A percentile compares a stretch with the other conserved stretches of the same genome.
phyloP scores from a whole-genome alignment of 257 asterid genomes.

The Plectranthus barbatus region DNA sequence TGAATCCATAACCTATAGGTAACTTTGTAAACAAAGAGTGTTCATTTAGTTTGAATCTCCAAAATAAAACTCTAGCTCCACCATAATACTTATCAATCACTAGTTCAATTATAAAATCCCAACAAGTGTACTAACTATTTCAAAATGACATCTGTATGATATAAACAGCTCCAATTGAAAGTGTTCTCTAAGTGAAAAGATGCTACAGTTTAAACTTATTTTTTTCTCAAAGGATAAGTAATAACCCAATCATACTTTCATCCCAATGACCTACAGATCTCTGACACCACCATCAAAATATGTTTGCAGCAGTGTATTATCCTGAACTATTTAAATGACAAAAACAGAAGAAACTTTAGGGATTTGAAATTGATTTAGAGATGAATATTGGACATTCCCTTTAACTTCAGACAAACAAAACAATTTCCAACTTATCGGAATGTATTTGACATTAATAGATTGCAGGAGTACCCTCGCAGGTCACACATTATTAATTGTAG shows the following conservation, averaged over 20 bases:
- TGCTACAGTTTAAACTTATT: background rate
- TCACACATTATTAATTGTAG: background rate
- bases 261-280: background rate
- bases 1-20: no score
- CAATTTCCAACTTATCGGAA: background rate
- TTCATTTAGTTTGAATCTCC: background rate
- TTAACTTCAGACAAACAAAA: background rate
- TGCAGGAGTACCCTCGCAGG: background rate
- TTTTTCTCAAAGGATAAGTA: slow-evolving; percentile 1
- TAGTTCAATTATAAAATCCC: background rate
- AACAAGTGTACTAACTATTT: background rate
- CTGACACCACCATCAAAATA: background rate
- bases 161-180: background rate
- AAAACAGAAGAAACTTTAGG: background rate
- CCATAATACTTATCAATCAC: background rate
- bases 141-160: background rate
- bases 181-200: background rate
- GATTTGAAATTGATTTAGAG: background rate
- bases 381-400: background rate
- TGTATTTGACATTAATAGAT: background rate
- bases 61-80: background rate
- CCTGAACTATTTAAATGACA: background rate
- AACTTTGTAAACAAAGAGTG: background rate
- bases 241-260: background rate
- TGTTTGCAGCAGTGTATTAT: background rate